Evolutionary conservation across 2,329 filamentous ascomycete genomes (phyloP).

Genomic region (Zymoseptoria tritici): DNA sequence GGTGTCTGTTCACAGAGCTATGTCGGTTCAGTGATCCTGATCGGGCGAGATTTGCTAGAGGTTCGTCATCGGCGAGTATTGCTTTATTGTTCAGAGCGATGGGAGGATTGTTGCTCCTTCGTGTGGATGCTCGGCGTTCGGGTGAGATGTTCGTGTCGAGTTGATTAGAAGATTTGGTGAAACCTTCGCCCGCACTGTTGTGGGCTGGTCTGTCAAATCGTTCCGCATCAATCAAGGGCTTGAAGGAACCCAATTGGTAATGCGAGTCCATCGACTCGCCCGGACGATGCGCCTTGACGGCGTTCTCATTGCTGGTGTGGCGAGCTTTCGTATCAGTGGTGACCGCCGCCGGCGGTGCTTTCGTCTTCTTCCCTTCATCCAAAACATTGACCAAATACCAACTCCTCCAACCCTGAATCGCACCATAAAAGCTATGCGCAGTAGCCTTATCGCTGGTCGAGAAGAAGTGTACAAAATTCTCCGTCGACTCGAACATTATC

Average conservation of each 20-base stretch:
- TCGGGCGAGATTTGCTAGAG: slow-evolving; percentile 25
- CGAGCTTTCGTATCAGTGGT: slow-evolving; percentile 25
- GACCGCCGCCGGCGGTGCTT: slow-evolving; percentile 25
- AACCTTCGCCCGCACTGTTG: slow-evolving; percentile 6
- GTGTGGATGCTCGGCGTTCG: slow-evolving; percentile 11
- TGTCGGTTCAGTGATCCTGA: slow-evolving; percentile 10
- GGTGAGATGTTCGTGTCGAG: slow-evolving; percentile 19
- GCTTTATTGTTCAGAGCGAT: slow-evolving; percentile 16
- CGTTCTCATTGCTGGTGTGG: slow-evolving; percentile 9
- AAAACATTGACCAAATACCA: slow-evolving; percentile 80
- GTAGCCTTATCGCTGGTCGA: slow-evolving; percentile 63
- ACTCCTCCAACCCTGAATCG: slow-evolving; percentile 75
- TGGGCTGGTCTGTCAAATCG: slow-evolving; percentile 44
- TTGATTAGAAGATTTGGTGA: slow-evolving; percentile 18
- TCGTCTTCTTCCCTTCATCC: slow-evolving; percentile 44
- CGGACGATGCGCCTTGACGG: slow-evolving; percentile 18
- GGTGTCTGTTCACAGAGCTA: slow-evolving; percentile 10
- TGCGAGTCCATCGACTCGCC: slow-evolving; percentile 42
- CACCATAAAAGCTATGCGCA: slow-evolving; percentile 62
- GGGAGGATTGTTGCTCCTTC: slow-evolving; percentile 31
- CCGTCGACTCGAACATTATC: slow-evolving; percentile 69
- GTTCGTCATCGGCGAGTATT: slow-evolving; percentile 29
- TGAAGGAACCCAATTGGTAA: slow-evolving; percentile 58
- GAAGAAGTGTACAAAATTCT: slow-evolving; percentile 91
- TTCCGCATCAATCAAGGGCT: slow-evolving; percentile 58